phyloP scores from a whole-genome alignment of 208 protist genomes.

The Porcisia deanei region DNA sequence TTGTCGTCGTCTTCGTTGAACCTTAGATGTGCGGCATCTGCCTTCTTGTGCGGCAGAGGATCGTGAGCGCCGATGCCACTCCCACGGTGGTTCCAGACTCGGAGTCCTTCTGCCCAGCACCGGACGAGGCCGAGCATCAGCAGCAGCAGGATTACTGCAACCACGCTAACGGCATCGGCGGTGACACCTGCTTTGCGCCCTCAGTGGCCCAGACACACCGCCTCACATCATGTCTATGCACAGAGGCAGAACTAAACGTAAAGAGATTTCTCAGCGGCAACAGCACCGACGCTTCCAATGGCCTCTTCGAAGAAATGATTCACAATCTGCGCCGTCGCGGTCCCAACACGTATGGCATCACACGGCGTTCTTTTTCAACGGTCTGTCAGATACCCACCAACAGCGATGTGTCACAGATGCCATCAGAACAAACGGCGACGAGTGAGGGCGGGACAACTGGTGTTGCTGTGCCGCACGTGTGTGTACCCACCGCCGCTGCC shows the following conservation, averaged over 20 bases:
- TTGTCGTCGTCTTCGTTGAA: background rate
- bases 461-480: no score
- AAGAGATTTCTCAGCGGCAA: constrained; percentile 17
- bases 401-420: background rate
- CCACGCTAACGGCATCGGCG: background rate
- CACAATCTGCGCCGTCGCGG: constrained; percentile 54
- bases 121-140: background rate
- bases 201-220: background rate
- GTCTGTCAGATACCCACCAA: constrained; percentile 5
- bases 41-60: constrained; percentile 26
- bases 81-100: background rate
- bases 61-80: constrained; percentile 5
- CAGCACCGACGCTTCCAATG: constrained; percentile 4
- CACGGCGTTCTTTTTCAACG: constrained; percentile 34
- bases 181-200: background rate
- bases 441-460: background rate
- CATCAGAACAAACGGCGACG: background rate
- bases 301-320: constrained; percentile 38
- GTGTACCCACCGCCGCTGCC: background rate
- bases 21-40: constrained; percentile 32
- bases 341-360: constrained; percentile 47
- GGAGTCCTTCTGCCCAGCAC: background rate
- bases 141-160: background rate
- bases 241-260: constrained; percentile 18
- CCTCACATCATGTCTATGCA: constrained; percentile 20